phyloP scores from a whole-genome alignment of 2,329 filamentous ascomycete genomes.

The Sporothrix euskadiensis region DNA sequence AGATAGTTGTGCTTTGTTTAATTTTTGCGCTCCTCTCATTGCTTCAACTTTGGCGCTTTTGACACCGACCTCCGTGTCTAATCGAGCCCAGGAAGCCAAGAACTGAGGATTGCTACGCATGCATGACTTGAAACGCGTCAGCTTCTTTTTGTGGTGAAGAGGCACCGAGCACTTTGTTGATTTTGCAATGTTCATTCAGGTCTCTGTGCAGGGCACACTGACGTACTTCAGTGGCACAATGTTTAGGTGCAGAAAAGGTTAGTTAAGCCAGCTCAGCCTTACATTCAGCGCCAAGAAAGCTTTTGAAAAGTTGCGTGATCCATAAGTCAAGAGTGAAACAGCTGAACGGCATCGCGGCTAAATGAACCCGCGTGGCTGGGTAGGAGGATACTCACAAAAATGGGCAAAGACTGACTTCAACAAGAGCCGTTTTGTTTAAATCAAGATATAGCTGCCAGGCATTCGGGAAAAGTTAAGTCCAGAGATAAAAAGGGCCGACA shows the following conservation, averaged over 20 bases:
- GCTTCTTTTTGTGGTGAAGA: background rate
- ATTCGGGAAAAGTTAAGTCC: background rate
- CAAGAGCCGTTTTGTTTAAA: background rate
- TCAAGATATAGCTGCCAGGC: background rate
- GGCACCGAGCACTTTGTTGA: background rate
- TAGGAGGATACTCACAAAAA: background rate
- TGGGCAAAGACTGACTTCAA: background rate
- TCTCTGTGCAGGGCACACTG: background rate
- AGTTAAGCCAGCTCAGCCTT: no score
- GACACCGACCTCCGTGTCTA: background rate
- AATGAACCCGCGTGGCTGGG: background rate
- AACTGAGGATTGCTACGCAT: background rate
- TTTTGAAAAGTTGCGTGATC: no score
- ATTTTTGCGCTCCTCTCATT: background rate
- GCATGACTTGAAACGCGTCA: slow-evolving; percentile 9
- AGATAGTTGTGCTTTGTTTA: background rate
- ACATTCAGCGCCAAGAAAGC: no score
- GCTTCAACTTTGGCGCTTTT: no score
- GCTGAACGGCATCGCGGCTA: background rate
- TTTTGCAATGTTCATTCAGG: background rate
- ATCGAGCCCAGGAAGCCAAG: background rate
- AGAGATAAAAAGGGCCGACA: background rate
- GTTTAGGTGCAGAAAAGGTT: no score
- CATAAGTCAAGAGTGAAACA: no score
- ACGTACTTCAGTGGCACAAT: background rate